These are phyloP conservation scores for Ogataea nitratoaversa DNA, from an alignment of 805 yeast genomes.

Conservation along the genomic window DNA sequence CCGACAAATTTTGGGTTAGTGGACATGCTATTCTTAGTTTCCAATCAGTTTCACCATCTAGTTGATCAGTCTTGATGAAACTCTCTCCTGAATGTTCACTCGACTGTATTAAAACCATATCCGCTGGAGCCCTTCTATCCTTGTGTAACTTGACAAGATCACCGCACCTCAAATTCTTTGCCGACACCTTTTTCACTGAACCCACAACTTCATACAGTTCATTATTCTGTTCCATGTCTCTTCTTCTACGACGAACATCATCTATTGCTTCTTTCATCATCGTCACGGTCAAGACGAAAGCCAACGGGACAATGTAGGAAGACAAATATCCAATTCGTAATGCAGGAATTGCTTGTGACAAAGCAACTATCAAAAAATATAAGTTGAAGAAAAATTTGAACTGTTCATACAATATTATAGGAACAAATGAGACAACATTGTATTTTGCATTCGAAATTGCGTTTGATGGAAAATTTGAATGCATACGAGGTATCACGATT, in stretches of 20 bases:
- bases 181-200: slow-evolving; percentile 38
- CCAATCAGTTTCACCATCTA: slow-evolving; percentile 99
- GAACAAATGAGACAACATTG: slow-evolving; percentile 81
- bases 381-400: slow-evolving; percentile 95
- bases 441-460: slow-evolving; percentile 93
- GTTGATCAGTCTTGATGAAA: slow-evolving; percentile 93
- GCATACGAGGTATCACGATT: slow-evolving; percentile 37
- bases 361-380: slow-evolving; percentile 87
- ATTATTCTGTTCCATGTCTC: slow-evolving; percentile 85
- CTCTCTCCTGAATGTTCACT: slow-evolving; percentile 81
- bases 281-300: slow-evolving; percentile 86
- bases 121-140: slow-evolving; percentile 90
- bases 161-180: slow-evolving; percentile 75
- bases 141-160: slow-evolving; percentile 77
- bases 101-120: slow-evolving; percentile 77
- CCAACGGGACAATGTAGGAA: slow-evolving; percentile 90
- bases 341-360: slow-evolving; percentile 87
- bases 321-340: slow-evolving; percentile 90
- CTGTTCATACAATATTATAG: slow-evolving; percentile 87
- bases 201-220: slow-evolving; percentile 74
- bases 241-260: slow-evolving; percentile 82
- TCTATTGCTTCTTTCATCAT: slow-evolving; percentile 96
- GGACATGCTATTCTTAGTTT: slow-evolving; percentile 78
- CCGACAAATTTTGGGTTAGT: slow-evolving; percentile 58
- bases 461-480: slow-evolving; percentile 50